Evolutionary conservation across 116 monocot genomes (phyloP).

Genomic region (Thalassia testudinum): DNA sequence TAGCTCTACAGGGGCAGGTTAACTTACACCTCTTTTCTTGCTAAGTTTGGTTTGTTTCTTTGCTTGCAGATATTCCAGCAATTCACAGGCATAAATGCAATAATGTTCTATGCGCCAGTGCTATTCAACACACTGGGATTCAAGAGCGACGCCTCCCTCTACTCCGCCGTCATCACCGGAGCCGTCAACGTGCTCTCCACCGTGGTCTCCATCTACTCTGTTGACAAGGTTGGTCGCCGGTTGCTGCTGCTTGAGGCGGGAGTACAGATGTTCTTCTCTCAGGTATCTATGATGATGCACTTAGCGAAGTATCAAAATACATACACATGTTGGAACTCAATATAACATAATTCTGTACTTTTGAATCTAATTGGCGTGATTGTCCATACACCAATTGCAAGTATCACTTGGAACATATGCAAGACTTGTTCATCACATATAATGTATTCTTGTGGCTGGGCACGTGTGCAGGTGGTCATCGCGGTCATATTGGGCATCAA

Average conservation of each 20-base stretch:
- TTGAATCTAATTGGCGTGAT: too few relatives aligned
- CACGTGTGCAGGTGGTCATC: constrained; percentile 28
- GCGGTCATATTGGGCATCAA: constrained; percentile 44
- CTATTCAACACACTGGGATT: constrained; percentile 75
- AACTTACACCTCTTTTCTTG: background rate
- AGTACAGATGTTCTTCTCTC: constrained; percentile 55
- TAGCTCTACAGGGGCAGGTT: background rate
- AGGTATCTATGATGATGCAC: constrained; percentile 6
- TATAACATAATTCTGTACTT: too few relatives aligned
- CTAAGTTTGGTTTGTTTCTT: background rate
- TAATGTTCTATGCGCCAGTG: constrained; percentile 84
- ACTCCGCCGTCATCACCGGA: constrained; percentile 73
- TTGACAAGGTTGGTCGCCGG: constrained; percentile 47
- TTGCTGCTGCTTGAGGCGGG: constrained; percentile 57
- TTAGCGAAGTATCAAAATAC: too few relatives aligned
- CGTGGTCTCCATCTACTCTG: constrained; percentile 52
- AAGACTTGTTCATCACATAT: too few relatives aligned
- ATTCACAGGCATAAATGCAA: constrained; percentile 75
- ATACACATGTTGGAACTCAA: too few relatives aligned
- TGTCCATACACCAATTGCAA: too few relatives aligned
- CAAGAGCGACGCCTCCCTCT: constrained; percentile 49
- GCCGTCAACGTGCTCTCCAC: constrained; percentile 70
- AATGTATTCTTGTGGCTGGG: too few relatives aligned
- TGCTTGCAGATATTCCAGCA: constrained; percentile 45
- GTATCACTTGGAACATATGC: too few relatives aligned